Evolutionary conservation across 495 filamentous ascomycete genomes (phyloP).

Genomic region (Penicillium chermesinum): DNA sequence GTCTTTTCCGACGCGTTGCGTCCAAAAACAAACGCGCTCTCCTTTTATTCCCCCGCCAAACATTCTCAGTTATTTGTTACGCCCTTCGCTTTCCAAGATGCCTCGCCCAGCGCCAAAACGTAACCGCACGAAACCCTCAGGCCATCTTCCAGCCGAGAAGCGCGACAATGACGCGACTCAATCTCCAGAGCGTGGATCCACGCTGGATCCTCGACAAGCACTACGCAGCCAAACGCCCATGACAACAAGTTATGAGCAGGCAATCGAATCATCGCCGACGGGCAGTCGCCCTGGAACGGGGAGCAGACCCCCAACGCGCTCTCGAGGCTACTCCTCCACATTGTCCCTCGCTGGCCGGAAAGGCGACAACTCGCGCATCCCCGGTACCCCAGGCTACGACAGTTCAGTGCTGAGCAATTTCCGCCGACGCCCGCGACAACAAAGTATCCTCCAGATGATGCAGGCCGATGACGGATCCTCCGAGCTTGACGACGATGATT

Average conservation of each 20-base stretch:
- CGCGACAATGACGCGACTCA: slow-evolving; percentile 11
- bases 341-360: slow-evolving; percentile 40
- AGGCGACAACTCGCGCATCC: slow-evolving; percentile 38
- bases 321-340: slow-evolving; percentile 46
- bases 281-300: slow-evolving; percentile 37
- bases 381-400: slow-evolving; percentile 51
- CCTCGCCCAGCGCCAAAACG: slow-evolving; percentile 41
- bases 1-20: slow-evolving; percentile 3
- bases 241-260: slow-evolving; percentile 29
- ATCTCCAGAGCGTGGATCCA: slow-evolving; percentile 12
- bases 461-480: slow-evolving; percentile 47
- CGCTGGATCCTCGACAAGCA: slow-evolving; percentile 19
- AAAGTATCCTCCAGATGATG: slow-evolving; percentile 62
- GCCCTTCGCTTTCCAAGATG: slow-evolving; percentile 17
- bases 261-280: slow-evolving; percentile 38
- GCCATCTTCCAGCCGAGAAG: slow-evolving; percentile 3
- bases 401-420: slow-evolving; percentile 56
- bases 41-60: background rate
- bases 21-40: slow-evolving; percentile 3
- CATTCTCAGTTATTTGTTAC: background rate
- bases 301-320: slow-evolving; percentile 40
- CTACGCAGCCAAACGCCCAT: slow-evolving; percentile 34
- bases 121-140: slow-evolving; percentile 27
- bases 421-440: slow-evolving; percentile 58
- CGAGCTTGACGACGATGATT: slow-evolving; percentile 47